Base-by-base conservation (phyloP, 495 filamentous ascomycete genomes). In the Podospora pseudocomata region DNA sequence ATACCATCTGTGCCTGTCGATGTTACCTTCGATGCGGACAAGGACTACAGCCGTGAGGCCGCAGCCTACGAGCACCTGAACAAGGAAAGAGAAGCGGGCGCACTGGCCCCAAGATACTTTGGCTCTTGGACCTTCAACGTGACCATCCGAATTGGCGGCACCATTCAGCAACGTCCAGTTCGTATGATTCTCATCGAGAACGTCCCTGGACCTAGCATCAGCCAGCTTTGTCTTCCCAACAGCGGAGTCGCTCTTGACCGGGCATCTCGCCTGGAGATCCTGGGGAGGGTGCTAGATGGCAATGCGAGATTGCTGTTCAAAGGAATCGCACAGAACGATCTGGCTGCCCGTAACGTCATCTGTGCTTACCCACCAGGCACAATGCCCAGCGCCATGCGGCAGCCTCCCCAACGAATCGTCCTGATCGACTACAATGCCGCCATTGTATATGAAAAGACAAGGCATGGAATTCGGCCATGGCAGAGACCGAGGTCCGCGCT, bases 101-200 rank as follows among this genome's bases (percentile, higher is more conserved):
- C 27, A 6, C 65, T 72, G 16, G 59, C 65, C 34, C 71, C 71
- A 0, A 57, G 61, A 3, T 70, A 70, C 64, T 72, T 60, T 39
- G 58, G 65, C 5, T 60, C 65, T 44, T 67, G 65, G 70, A 72
- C 70, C 5, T 67, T 68, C 26, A 53, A 60, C 44, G 26, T 68
- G 32, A 9, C 54, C 16, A 65, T 72, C 30, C 27, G 7, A 6
- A 28, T 19, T 7, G 57, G 44, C 13, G 60, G 56, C 18, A 26
- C 28, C 9, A 32, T 28, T 34, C 20, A 61, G 11, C 55, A 70
- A 34, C 67, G 68, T 30, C 34, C 54, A 2, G 39, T 72, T 39
- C 71, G 71, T 13, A 65, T 72, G 3, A 7, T 72, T 4, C 66
- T 72, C 9, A 66, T 72, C 2, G 71, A 72, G 63, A 49, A 67